These are phyloP conservation scores for Yamadazyma jaroonii DNA, from an alignment of 1,139 yeast genomes.

Conservation along the genomic window DNA sequence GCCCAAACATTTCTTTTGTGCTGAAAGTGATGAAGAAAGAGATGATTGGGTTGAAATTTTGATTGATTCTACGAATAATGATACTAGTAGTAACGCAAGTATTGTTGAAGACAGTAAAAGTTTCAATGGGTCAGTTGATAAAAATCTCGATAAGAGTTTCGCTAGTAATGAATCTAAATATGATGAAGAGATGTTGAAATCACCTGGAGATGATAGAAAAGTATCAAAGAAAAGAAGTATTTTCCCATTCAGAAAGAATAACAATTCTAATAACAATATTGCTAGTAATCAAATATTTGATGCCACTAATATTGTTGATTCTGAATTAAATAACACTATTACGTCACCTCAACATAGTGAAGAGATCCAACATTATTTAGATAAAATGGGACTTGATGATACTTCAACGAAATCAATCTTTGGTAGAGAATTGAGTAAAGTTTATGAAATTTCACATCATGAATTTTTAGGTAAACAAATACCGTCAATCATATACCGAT, in stretches of 20 bases:
- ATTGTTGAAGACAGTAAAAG: not conserved
- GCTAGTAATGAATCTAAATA: not conserved
- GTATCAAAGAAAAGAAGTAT: slow-evolving; percentile 50
- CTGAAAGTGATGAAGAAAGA: slow-evolving; percentile 78
- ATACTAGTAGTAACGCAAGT: slow-evolving; percentile 14
- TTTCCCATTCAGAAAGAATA: slow-evolving; percentile 53
- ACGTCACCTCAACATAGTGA: slow-evolving; percentile 2
- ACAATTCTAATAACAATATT: slow-evolving; percentile 3
- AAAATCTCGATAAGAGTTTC: slow-evolving; percentile 1
- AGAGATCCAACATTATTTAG: slow-evolving; percentile 31
- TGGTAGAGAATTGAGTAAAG: slow-evolving; percentile 61
- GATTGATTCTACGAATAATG: slow-evolving; percentile 31
- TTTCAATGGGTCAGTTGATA: slow-evolving; percentile 1
- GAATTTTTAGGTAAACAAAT: slow-evolving; percentile 45
- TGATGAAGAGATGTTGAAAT: slow-evolving; percentile 8
- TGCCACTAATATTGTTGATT: slow-evolving; percentile 6
- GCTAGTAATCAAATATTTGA: slow-evolving; percentile 6
- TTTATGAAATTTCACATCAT: slow-evolving; percentile 49
- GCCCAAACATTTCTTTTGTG: slow-evolving; percentile 71
- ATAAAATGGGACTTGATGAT: slow-evolving; percentile 38
- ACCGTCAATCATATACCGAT: slow-evolving; percentile 78
- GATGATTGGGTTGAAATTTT: slow-evolving; percentile 73
- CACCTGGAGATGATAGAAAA: slow-evolving; percentile 13
- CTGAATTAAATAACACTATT: not conserved
- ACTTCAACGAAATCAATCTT: slow-evolving; percentile 47